These are phyloP conservation scores for Xylaria sp. DNA, from an alignment of 2,329 filamentous ascomycete species.

Conservation along the genomic window DNA sequence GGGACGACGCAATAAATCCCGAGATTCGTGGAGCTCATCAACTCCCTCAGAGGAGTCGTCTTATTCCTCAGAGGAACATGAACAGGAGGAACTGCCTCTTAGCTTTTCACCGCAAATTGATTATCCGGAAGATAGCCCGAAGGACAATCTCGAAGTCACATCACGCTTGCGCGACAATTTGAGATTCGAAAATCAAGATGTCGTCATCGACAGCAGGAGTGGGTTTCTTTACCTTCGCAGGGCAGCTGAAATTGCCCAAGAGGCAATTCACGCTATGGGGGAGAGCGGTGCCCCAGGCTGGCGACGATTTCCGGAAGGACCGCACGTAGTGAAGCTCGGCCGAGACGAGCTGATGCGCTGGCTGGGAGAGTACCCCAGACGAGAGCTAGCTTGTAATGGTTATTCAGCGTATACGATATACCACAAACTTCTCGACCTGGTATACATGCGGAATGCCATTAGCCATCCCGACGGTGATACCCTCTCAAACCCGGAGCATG, in stretches of 20 bases:
- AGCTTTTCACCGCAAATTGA: too few relatives aligned
- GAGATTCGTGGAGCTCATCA: too few relatives aligned
- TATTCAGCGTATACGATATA: background rate
- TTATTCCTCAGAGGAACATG: too few relatives aligned
- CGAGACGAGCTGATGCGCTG: conserved; percentile 8
- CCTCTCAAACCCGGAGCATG: accelerated
- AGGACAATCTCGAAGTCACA: background rate
- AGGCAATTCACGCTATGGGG: conserved; percentile 1
- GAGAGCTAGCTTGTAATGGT: background rate
- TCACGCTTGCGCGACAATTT: background rate
- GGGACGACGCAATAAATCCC: too few relatives aligned
- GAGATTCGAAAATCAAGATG: accelerated
- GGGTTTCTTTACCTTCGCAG: background rate
- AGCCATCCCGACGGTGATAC: background rate
- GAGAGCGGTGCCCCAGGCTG: background rate
- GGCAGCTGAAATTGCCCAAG: conserved; percentile 7
- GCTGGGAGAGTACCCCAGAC: background rate
- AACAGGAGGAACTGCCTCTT: too few relatives aligned
- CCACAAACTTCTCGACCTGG: background rate
- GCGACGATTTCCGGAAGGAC: background rate
- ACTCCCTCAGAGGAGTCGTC: too few relatives aligned
- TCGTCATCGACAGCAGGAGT: background rate
- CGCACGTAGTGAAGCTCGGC: conserved; percentile 9
- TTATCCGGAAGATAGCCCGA: background rate
- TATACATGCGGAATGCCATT: background rate